A percentile compares a stretch with the other conserved stretches of the same genome.
Evolutionary conservation across 140 eudicot genomes (phyloP).

Genomic region (Cichorium intybus): DNA sequence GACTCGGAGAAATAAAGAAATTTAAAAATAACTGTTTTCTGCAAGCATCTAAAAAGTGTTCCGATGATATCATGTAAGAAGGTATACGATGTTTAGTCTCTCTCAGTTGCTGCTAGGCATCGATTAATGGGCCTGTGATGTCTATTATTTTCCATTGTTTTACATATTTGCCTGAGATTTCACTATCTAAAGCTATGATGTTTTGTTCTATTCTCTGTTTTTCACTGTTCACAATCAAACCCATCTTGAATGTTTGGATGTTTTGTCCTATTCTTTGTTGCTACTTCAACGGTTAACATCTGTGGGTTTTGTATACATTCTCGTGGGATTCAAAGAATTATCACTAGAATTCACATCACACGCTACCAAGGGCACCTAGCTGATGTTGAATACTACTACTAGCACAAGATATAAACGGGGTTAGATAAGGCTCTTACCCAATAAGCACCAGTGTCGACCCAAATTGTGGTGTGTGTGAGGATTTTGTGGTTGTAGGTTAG

Average conservation of each 20-base stretch:
- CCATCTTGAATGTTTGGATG: not conserved
- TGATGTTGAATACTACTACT: constrained; percentile 19
- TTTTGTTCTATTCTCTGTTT: not conserved
- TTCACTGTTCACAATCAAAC: not conserved
- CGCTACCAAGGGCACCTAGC: constrained; percentile 9
- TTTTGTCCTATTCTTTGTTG: constrained; percentile 10
- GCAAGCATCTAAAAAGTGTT: not conserved
- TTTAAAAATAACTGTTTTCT: too few relatives aligned
- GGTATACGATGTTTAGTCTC: not conserved
- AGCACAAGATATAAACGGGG: constrained; percentile 5
- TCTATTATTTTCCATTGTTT: not conserved
- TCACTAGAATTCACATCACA: constrained; percentile 15
- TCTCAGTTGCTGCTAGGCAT: not conserved
- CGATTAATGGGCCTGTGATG: not conserved
- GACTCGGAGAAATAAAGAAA: too few relatives aligned
- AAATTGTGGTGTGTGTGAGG: constrained; percentile 18
- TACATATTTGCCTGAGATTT: not conserved
- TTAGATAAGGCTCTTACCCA: constrained; percentile 37
- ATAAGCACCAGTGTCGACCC: constrained; percentile 16
- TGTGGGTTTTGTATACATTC: not conserved
- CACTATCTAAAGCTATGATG: not conserved
- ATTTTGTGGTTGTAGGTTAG: constrained; percentile 41
- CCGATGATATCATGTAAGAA: not conserved
- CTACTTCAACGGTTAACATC: not conserved
- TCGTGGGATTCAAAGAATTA: not conserved